These are phyloP conservation scores for Trametes versicolor DNA, from an alignment of 1,284 basidiomycete species.

Conservation along the genomic window DNA sequence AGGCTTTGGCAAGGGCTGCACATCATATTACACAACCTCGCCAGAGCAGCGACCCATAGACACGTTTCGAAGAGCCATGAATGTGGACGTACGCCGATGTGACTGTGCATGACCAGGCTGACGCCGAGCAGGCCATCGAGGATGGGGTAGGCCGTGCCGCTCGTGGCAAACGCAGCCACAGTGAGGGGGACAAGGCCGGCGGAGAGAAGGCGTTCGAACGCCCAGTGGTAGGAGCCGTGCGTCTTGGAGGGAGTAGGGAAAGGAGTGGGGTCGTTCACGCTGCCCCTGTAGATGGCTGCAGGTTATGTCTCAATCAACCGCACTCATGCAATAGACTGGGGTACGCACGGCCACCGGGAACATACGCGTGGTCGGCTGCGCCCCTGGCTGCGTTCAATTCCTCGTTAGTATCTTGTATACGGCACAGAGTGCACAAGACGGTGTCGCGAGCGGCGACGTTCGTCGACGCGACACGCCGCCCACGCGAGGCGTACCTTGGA, in stretches of 20 bases:
- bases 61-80: neutral
- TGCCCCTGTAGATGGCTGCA: conserved; percentile 90
- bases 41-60: neutral
- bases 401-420: conserved; percentile 25
- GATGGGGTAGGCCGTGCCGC: conserved; percentile 79
- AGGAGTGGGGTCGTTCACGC: conserved; percentile 94
- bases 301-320: conserved; percentile 3
- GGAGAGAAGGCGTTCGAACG: conserved; percentile 93
- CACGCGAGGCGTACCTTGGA: conserved; percentile 41
- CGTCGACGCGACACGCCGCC: conserved; percentile 38
- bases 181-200: conserved; percentile 92
- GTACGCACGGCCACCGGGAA: conserved; percentile 77
- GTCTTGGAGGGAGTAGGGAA: conserved; percentile 86
- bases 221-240: conserved; percentile 98
- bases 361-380: conserved; percentile 52
- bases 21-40: no score
- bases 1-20: neutral
- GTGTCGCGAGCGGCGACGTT: neutral
- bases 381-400: conserved; percentile 36
- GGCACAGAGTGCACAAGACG: neutral
- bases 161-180: conserved; percentile 79
- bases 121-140: conserved; percentile 91
- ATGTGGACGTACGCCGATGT: conserved; percentile 80
- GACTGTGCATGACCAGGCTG: conserved; percentile 91
- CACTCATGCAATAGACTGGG: conserved; percentile 5